Evolutionary conservation across 352 stramenopile species (phyloP).

Genomic region (Globisporangium cystogenes): DNA sequence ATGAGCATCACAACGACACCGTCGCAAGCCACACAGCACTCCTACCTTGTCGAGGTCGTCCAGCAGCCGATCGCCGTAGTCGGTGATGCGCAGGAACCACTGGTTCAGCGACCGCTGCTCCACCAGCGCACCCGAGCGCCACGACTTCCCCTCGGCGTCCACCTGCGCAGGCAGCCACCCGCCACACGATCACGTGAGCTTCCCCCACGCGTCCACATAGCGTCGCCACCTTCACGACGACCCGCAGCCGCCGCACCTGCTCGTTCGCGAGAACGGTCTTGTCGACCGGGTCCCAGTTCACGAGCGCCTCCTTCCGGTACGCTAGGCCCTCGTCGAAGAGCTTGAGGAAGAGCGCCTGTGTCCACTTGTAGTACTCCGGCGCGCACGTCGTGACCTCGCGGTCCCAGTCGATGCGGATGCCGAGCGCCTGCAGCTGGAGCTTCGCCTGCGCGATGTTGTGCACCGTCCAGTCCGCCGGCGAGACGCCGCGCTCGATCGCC

Average conservation of each 20-base stretch:
- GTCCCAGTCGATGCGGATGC: slow-evolving; percentile 98
- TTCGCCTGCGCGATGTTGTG: slow-evolving; percentile 98
- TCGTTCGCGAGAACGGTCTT: slow-evolving; percentile 99
- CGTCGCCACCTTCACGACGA: no score
- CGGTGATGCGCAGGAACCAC: slow-evolving; percentile 98
- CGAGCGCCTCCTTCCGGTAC: slow-evolving; percentile 93
- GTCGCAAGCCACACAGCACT: neutral
- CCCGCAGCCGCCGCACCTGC: slow-evolving; percentile 58
- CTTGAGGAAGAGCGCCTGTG: slow-evolving; percentile 99
- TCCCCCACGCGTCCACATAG: neutral
- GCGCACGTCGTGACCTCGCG: slow-evolving; percentile 96
- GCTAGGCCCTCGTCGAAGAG: slow-evolving; percentile 96
- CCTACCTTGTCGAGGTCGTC: slow-evolving; percentile 90
- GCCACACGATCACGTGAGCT: neutral
- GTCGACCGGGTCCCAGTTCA: slow-evolving; percentile 99
- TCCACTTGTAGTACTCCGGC: slow-evolving; percentile 98
- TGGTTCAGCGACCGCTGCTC: slow-evolving; percentile 92
- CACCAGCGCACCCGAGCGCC: slow-evolving; percentile 95
- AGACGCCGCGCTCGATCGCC: slow-evolving; percentile 96
- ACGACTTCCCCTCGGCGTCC: slow-evolving; percentile 91
- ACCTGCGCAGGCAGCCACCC: slow-evolving; percentile 20
- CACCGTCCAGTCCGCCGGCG: slow-evolving; percentile 93
- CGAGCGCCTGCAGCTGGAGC: slow-evolving; percentile 94
- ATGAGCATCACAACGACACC: neutral
- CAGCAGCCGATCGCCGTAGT: slow-evolving; percentile 97